Base-by-base conservation (phyloP, 1,284 basidiomycete genomes). In the Serendipita sp. region DNA sequence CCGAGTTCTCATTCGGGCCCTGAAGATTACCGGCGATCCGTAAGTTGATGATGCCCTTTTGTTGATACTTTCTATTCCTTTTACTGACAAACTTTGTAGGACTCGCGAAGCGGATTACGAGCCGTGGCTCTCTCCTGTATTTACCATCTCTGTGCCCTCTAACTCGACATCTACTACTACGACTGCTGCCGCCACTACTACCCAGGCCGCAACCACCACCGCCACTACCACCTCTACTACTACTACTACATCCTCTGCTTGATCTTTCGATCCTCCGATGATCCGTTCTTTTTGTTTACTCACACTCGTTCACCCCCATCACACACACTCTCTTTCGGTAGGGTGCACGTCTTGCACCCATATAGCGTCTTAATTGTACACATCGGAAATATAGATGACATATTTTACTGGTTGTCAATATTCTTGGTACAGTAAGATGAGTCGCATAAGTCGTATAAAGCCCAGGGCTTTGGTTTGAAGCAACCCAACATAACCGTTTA, bases 71-170 rank as follows among this genome's bases (percentile, higher is more conserved):
- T 6, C 12, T 5, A 38, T 38, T 12, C 35, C 1, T 38, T 38
- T 38, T 38, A 5, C 5, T 38, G 35, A 12, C 35, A 2, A 22
- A 22, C 22, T 22, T 22, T 38, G 68, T 38, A 38, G 35, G 35
- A 38, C 35, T 38, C 35, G 35, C 35, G 6, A 70, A 62, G 66
- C 67, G 22, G 72, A 74, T 64, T 77, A 75, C 67, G 75, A 76
- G 65, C 66, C 70, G 43, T 76, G 74, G 64, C 34, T 64, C 30
- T 62, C 60, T 10, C 64, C 64, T 10, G 61, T 60, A 10, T 58
- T 64, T 53, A 55, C 49, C 17, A 47, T 64, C 29, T 43, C 43
- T 61, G 50, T 15, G 8, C n/a, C 62, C 29, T 13, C 53, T 8
- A 29, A 29, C 22, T 58, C 53, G 10, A 35, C 53, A 6, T 22